These are phyloP conservation scores for Aureoboletus auriporus DNA, from an alignment of 768 basidiomycete species.

Conservation along the genomic window DNA sequence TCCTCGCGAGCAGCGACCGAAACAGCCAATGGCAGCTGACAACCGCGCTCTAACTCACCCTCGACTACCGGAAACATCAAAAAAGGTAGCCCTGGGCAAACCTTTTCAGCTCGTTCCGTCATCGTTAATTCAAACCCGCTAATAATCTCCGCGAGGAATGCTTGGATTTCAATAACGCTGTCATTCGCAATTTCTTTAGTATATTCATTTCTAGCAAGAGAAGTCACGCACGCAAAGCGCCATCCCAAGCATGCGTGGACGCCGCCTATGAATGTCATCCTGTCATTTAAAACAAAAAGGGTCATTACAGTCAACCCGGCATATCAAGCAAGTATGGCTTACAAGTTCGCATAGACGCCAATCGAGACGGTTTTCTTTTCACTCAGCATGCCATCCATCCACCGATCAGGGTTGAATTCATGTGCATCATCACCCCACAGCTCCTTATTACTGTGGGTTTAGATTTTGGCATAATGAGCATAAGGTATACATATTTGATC, in stretches of 20 bases:
- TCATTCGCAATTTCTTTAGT: not conserved
- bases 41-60: conserved; percentile 29
- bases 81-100: conserved; percentile 28
- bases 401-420: conserved; percentile 29
- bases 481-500: too few relatives aligned
- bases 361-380: conserved; percentile 18
- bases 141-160: conserved; percentile 52
- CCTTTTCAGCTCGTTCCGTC: conserved; percentile 25
- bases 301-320: not conserved
- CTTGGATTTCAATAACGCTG: conserved; percentile 50
- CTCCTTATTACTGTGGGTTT: conserved; percentile 1
- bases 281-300: conserved; percentile 5
- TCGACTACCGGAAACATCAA: conserved; percentile 34
- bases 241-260: conserved; percentile 27
- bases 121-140: conserved; percentile 48
- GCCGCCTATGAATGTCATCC: conserved; percentile 29
- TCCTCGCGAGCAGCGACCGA: conserved; percentile 13
- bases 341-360: conserved; percentile 30
- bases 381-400: conserved; percentile 17
- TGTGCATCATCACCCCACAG: conserved; percentile 31
- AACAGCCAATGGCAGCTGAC: conserved; percentile 30
- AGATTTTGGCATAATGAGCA: too few relatives aligned
- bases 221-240: conserved; percentile 30
- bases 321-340: not conserved
- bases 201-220: not conserved